These are phyloP conservation scores for Zygosaccharomyces rouxii DNA, from an alignment of 805 yeast species.

Conservation along the genomic window DNA sequence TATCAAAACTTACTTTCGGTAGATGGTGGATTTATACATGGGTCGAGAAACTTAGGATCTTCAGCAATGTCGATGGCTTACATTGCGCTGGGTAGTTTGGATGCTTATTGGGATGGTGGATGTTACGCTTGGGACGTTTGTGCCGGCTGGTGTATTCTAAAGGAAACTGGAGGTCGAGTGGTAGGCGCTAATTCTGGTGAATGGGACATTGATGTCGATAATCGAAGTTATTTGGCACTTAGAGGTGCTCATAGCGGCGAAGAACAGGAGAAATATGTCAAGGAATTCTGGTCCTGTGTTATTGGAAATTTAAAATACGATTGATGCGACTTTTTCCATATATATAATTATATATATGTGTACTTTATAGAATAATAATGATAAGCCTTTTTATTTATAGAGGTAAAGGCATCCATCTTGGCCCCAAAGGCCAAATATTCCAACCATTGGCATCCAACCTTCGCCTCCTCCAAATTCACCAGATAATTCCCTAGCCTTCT, in stretches of 20 bases:
- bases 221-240: conserved; percentile 51
- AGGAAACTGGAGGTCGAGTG: conserved; percentile 56
- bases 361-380: not conserved
- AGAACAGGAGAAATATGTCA: conserved; percentile 43
- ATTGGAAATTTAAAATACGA: conserved; percentile 45
- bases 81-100: conserved; percentile 56
- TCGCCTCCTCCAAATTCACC: conserved; percentile 42
- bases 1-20: conserved; percentile 78
- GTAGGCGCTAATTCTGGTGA: conserved; percentile 52
- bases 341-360: not conserved
- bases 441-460: conserved; percentile 50
- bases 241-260: conserved; percentile 41
- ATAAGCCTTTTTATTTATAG: conserved; percentile 23
- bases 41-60: conserved; percentile 58
- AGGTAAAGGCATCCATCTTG: conserved; percentile 68
- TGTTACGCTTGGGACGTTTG: conserved; percentile 70
- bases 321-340: conserved; percentile 7
- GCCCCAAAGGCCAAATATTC: conserved; percentile 58
- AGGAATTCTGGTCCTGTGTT: conserved; percentile 50
- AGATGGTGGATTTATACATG: conserved; percentile 89
- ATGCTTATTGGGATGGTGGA: conserved; percentile 67
- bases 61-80: conserved; percentile 61
- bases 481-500: conserved; percentile 30
- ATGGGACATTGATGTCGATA: conserved; percentile 48
- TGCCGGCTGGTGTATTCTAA: conserved; percentile 61